These are phyloP conservation scores for Panellus pusillus DNA, from an alignment of 768 basidiomycete genomes.

Conservation along the genomic window DNA sequence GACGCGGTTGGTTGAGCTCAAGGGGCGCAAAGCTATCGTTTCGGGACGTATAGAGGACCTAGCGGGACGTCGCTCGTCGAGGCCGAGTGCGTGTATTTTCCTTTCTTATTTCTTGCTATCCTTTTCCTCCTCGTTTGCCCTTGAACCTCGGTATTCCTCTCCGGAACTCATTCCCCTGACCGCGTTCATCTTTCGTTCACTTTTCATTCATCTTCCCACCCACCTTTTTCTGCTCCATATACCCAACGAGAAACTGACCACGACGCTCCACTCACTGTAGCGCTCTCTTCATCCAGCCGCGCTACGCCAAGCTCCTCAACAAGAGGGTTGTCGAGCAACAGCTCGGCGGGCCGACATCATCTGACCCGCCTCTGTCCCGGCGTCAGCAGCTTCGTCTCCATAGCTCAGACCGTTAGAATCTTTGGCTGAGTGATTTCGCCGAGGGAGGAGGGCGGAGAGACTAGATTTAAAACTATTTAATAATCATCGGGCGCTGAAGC, in stretches of 20 bases:
- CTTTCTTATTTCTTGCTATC: not conserved
- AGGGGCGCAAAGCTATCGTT: conserved; percentile 79
- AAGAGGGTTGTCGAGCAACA: conserved; percentile 57
- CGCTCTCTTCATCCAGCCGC: conserved; percentile 85
- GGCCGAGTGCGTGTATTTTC: conserved; percentile 58
- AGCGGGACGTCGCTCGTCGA: conserved; percentile 78
- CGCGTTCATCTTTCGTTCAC: not conserved
- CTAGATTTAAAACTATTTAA: no score
- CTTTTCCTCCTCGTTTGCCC: not conserved
- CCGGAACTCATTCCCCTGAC: not conserved
- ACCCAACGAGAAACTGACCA: not conserved
- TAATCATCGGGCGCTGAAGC: no score
- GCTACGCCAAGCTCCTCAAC: conserved; percentile 78
- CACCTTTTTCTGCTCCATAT: no score
- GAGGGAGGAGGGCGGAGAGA: no score
- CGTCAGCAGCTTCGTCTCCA: no score
- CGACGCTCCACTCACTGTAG: conserved; percentile 33
- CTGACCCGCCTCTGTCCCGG: no score
- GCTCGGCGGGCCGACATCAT: conserved; percentile 56
- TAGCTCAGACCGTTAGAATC: no score
- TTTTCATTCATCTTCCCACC: not conserved
- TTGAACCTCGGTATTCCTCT: not conserved
- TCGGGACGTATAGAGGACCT: conserved; percentile 74
- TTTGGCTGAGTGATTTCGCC: no score
- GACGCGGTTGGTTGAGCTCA: conserved; percentile 60